Percentiles rank a stretch among this genome's conserved stretches.
Evolutionary conservation across 306 rosid genomes (phyloP).

Genomic region (Dryas alaskensis): DNA sequence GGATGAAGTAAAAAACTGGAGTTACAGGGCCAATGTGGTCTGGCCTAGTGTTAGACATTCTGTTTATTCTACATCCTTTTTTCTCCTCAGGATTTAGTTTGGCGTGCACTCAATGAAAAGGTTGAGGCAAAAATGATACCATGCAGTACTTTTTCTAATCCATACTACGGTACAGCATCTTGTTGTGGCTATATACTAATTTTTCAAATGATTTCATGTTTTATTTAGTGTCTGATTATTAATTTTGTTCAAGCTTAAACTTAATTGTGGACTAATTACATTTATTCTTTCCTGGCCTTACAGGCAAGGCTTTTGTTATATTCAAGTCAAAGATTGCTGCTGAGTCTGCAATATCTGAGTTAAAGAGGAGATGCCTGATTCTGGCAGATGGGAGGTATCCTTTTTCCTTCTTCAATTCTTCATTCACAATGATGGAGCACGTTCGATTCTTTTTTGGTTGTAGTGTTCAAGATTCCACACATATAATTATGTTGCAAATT

Average conservation of each 20-base stretch:
- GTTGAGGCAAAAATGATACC: conserved; percentile 55
- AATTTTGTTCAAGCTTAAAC: background rate
- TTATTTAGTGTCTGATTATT: background rate
- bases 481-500: background rate
- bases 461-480: background rate
- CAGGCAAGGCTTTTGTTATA: conserved; percentile 66
- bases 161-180: conserved; percentile 39
- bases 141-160: conserved; percentile 25
- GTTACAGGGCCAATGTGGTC: conserved; percentile 13
- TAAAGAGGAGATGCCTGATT: conserved; percentile 46
- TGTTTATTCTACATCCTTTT: conserved; percentile 14
- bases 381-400: conserved; percentile 55
- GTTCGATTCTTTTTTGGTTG: background rate
- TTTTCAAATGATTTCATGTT: background rate
- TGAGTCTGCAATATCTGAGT: conserved; percentile 33
- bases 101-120: conserved; percentile 39
- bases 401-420: background rate
- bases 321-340: conserved; percentile 54
- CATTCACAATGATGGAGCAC: background rate
- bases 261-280: background rate
- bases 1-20: background rate
- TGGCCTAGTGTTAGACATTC: background rate
- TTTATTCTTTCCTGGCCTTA: conserved; percentile 23
- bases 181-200: background rate
- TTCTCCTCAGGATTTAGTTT: conserved; percentile 46